A percentile compares a stretch with the other conserved stretches of the same genome.
Conservation (phyloP, 176 grass and related monocot species). For the Triticum turgidum region DNA sequence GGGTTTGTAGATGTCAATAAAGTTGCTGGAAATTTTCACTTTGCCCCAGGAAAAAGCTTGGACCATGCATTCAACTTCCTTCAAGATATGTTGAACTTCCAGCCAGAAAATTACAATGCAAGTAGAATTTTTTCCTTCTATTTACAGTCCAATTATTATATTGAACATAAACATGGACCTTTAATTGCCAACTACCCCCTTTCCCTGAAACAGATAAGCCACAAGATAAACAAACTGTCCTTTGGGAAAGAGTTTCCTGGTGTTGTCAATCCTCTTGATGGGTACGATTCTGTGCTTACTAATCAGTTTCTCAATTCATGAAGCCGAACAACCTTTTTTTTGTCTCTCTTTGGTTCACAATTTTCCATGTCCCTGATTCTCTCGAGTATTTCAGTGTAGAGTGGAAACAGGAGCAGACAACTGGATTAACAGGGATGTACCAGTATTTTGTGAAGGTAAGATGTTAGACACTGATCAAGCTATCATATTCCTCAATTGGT, state of each 20-base stretch:
- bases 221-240: slow-evolving; percentile 99
- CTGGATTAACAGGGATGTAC: slow-evolving; percentile 83
- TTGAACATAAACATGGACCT: slow-evolving; percentile 20
- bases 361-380: slow-evolving; percentile 31
- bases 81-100: slow-evolving; percentile 89
- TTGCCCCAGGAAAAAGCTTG: slow-evolving; percentile 95
- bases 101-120: slow-evolving; percentile 93
- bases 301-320: neutral
- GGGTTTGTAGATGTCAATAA: slow-evolving; percentile 97
- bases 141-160: slow-evolving; percentile 9
- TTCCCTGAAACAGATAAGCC: slow-evolving; percentile 79
- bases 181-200: neutral
- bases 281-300: slow-evolving; percentile 52
- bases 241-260: slow-evolving; percentile 97
- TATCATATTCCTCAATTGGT: neutral
- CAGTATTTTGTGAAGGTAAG: slow-evolving; percentile 98
- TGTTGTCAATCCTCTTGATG: slow-evolving; percentile 97
- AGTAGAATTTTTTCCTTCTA: slow-evolving; percentile 42
- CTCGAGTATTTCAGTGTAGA: slow-evolving; percentile 59
- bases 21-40: slow-evolving; percentile 99
- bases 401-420: slow-evolving; percentile 72
- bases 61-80: slow-evolving; percentile 85
- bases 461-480: neutral
- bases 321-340: neutral
- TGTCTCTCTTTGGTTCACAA: slow-evolving; percentile 21